Percentiles rank a stretch among this genome's conserved stretches.
These are phyloP conservation scores for Hyaloraphidium curvatum DNA, from an alignment of 192 early-diverging fungal genomes.

Conservation along the genomic window DNA sequence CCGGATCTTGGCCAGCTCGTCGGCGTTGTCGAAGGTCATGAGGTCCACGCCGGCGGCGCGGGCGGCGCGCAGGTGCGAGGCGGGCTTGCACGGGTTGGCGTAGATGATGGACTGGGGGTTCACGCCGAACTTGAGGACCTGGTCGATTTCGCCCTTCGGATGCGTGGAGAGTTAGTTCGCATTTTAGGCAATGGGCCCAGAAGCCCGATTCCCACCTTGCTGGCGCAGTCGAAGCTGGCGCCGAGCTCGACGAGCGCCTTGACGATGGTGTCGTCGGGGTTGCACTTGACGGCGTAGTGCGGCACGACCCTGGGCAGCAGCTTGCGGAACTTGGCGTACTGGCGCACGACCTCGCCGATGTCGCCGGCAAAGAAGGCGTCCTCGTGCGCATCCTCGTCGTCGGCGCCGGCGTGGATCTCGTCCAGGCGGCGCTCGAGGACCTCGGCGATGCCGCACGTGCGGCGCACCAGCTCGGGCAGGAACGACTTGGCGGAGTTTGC, in stretches of 20 bases:
- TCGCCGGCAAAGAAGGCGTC: conserved; percentile 94
- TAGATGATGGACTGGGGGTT: conserved; percentile 72
- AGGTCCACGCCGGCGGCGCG: conserved; percentile 48
- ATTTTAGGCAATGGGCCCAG: no score
- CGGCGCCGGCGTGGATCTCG: not conserved
- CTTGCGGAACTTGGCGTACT: conserved; percentile 63
- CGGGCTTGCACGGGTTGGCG: conserved; percentile 98
- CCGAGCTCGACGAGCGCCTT: conserved; percentile 62
- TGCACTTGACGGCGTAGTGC: conserved; percentile 95
- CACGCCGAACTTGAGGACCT: conserved; percentile 50
- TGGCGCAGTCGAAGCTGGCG: conserved; percentile 95
- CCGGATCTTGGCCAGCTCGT: conserved; percentile 91
- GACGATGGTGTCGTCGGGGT: conserved; percentile 73
- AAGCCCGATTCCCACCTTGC: conserved; percentile 25
- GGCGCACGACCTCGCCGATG: conserved; percentile 74
- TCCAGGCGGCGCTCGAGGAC: no score
- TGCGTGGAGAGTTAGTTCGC: no score
- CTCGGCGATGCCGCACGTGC: no score
- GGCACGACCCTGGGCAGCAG: conserved; percentile 86
- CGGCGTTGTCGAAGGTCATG: conserved; percentile 99
- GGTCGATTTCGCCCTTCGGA: conserved; percentile 52
- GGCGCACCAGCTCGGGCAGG: no score
- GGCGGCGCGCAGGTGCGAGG: conserved; percentile 81
- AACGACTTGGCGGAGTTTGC: no score
- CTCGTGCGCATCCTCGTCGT: conserved; percentile 13